Evolutionary conservation across 352 stramenopile species (phyloP), one percentile per base, ranked within the genome.

Genomic region (Phytophthora aleatoria): DNA sequence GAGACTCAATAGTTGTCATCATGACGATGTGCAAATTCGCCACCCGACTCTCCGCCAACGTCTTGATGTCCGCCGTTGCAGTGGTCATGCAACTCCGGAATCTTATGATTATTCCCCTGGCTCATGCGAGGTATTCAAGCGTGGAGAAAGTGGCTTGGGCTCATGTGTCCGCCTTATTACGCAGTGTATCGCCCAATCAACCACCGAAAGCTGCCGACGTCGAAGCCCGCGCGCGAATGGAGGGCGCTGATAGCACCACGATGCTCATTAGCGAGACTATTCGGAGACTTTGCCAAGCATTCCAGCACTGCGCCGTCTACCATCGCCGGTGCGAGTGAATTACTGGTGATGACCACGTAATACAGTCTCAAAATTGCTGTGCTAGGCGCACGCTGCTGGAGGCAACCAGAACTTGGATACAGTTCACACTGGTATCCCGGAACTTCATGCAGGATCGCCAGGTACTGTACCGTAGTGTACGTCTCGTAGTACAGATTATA

Each of bases 131-230:
- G 51, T 62, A 50, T 55, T 26, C 12, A n/a, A 57, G 49, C 12
- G 48, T 54, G 64, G 36, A 67, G 33, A 60, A 26, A 43, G 36
- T 42, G 56, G 11, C 33, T 50, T 15, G 42, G 10, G 42, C 45
- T 54, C 38, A n/a, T 26, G 10, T 30, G 60, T 50, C 53, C 60
- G 31, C 60, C 48, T 68, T 74, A 66, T 68, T 44, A 61, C 67
- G 41, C 61, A 0, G 5, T 31, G 35, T 26, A 39, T 58, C 43
- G 52, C 47, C 67, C 67, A 74, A 74, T 74, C 67, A 74, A 26
- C 36, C 50, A 47, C 35, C 52, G 35, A 61, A 74, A 69, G 41
- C 27, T 26, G 38, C 45, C 47, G 42, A 57, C 67, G 67, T 71
- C 55, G 51, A 61, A 61, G 57, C 31, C 41, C 35, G 28, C 45